Base-by-base conservation (phyloP, 2,329 filamentous ascomycete species). In the Pseudodiploospora longispora region DNA sequence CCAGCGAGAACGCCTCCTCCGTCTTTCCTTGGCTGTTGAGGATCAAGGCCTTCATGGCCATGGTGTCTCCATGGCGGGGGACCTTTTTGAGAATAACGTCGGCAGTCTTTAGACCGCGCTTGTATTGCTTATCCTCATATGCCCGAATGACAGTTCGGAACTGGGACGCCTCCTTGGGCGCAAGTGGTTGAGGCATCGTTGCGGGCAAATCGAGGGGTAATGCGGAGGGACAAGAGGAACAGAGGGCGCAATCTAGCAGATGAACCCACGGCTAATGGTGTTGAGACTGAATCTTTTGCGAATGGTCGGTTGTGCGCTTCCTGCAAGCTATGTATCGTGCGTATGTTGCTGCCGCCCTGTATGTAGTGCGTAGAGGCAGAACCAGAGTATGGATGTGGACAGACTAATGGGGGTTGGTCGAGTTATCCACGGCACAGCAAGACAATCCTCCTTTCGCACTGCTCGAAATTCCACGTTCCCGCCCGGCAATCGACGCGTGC, bases 121-220 rank as follows among this genome's bases (percentile, higher is more conserved):
- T 98, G 74, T 97, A 96, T 62, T 97, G 91, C 69, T 98, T 98
- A 63, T 90, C 85, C 69, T 98, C 93, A 74, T 97, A 98, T 68
- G 87, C 83, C 64, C 91, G 90, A 59, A 98, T 88, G 53, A 98
- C 83, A 63, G 90, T 87, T 52, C 89, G 85, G 69, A 98, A 98
- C 71, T 96, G 83, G 64, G 90, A 83, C 58, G 82, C 82, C 76
- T 98, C 93, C 72, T 97, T 97, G 60, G 88, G 82, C 60, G 76
- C 81, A 49, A 90, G 74, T 60, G 76, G 76, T 67, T 88, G 83
- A 55, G 83, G 81, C 83, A 87, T 86, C 54, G 62, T 65, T 50
- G 38, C 42, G 38, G 27, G 35, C 4, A 7, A 28, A 28, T 35
- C 31, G 37, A 31, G 6, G 19, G 27, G 27, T 27, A 32, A n/a